Evolutionary conservation across 164 flowering plant species (phyloP), one percentile per base, ranked within the genome.

Genomic region (Piper betle): DNA sequence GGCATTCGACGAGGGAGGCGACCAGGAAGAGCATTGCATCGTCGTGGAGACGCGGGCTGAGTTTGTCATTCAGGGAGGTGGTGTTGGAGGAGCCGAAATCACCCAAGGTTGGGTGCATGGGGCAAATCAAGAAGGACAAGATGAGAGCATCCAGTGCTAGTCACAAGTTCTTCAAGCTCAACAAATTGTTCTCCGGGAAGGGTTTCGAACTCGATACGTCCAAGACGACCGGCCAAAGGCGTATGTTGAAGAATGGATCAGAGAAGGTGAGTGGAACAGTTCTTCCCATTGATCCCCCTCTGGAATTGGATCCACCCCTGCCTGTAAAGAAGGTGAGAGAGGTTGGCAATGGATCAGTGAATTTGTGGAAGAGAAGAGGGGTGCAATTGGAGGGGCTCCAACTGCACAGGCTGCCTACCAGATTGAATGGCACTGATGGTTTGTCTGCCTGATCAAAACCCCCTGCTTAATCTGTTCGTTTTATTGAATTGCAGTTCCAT

Each of bases 21-120:
- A 15, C 11, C 19, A 15, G n/a, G 15, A 37, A 53, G 40, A 40
- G 13, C 59, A n/a, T 37, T 9, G 18, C 20, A 4, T 20, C 56
- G 5, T 53, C 56, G 16, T n/a, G 37, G 33, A 20, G 2, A 25
- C 33, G 15, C 37, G 37, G 57, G 8, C 38, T 12, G 37, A 55
- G 33, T 7, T 20, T 20, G 12, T 20, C 15, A 6, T 55, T 55
- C 57, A 6, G 57, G 13, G 57, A 55, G 50, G 37, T 52, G 50
- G 50, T 2, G 12, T 3, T 46, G 6, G 33, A 15, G 1, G 71
- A 72, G 55, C 75, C 75, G 6, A 46, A 11, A 19, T 72, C 75
- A 11, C 75, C 75, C 4, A 64, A 46, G 59, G 66, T 72, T 15
- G 75, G 75, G 1, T 72, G 75, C 61, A 68, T 72, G 75, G 75